Conservation (phyloP, 345 rosid genomes). For the Brassica juncea region DNA sequence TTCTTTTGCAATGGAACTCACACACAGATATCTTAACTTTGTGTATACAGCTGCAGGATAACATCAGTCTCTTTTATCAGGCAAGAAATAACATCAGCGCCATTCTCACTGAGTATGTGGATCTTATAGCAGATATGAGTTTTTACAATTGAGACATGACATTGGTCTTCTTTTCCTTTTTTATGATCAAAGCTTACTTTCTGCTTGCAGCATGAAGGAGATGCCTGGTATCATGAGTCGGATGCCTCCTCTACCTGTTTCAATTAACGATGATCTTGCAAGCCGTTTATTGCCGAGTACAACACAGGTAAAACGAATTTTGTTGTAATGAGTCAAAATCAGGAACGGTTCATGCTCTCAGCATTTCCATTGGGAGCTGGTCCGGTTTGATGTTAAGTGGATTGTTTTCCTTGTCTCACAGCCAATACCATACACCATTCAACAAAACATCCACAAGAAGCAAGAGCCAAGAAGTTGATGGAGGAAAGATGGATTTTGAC, state of each 20-base stretch:
- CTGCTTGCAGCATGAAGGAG: conserved; percentile 69
- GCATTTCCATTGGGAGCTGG: background rate
- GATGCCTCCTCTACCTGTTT: conserved; percentile 80
- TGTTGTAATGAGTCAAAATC: conserved; percentile 5
- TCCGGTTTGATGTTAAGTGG: conserved; percentile 28
- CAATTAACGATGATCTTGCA: conserved; percentile 75
- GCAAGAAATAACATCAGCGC: conserved; percentile 71
- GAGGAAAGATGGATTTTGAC: conserved; percentile 21
- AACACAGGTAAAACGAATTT: conserved; percentile 54
- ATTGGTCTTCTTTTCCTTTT: conserved; percentile 11
- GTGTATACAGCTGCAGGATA: conserved; percentile 82
- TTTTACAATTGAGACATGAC: conserved; percentile 12
- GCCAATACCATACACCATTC: conserved; percentile 56
- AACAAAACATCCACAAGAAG: conserved; percentile 64
- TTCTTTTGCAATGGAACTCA: background rate
- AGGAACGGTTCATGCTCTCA: background rate
- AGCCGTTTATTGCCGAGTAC: conserved; percentile 58
- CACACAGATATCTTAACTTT: conserved; percentile 14
- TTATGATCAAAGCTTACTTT: conserved; percentile 6
- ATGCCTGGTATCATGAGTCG: conserved; percentile 93
- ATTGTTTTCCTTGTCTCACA: conserved; percentile 38
- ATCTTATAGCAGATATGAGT: conserved; percentile 23
- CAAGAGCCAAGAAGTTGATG: conserved; percentile 90
- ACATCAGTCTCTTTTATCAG: conserved; percentile 63
- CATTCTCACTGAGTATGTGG: conserved; percentile 74